Base-by-base conservation (phyloP, 1,284 basidiomycete genomes). In the Entoloma clypeatum region DNA sequence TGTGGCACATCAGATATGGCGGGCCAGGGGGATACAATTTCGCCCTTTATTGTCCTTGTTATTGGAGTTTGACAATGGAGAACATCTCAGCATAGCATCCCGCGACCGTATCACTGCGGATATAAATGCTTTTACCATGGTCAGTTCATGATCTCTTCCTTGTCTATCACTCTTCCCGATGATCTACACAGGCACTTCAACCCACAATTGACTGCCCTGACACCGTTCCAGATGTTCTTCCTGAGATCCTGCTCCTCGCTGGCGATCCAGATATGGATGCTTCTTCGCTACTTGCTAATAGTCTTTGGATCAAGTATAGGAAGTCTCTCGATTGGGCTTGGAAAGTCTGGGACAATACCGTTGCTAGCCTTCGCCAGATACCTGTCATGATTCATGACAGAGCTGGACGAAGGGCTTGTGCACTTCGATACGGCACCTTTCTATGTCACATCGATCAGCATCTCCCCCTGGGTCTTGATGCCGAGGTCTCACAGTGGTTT, bases 271-370 rank as follows among this genome's bases (percentile, higher is more conserved):
- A 71, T 41, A 64, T 65, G 0, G 77, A 81, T 42, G 79, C 79
- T 2, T 74, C 82, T 2, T 78, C 79, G 1, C 71, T 74, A 35
- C 74, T 88, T n/a, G 84, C 83, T 1, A 84, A 83, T 55, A 68
- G 73, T 42, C 62, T 91, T 17, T 87, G 85, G 85, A 81, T 85
- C 61, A 84, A 86, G 55, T 89, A 87, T 53, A 75, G 81, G 26
- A 75, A 74, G 3, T 77, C 81, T 0, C 56, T 64, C 7, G 74
- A 85, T 48, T 89, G 86, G 86, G 81, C 75, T 2, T 81, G 76
- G 73, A 81, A 79, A 49, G 81, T 84, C 7, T 87, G 87, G 84
- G 84, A 89, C 51, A 86, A 85, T 52, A 77, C 79, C 2, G 67
- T 90, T 34, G 76, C 80, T 5, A 80, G 78, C 42, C 63, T 89